Base-by-base conservation (phyloP, 352 stramenopile genomes). In the Peronospora farinosa region DNA sequence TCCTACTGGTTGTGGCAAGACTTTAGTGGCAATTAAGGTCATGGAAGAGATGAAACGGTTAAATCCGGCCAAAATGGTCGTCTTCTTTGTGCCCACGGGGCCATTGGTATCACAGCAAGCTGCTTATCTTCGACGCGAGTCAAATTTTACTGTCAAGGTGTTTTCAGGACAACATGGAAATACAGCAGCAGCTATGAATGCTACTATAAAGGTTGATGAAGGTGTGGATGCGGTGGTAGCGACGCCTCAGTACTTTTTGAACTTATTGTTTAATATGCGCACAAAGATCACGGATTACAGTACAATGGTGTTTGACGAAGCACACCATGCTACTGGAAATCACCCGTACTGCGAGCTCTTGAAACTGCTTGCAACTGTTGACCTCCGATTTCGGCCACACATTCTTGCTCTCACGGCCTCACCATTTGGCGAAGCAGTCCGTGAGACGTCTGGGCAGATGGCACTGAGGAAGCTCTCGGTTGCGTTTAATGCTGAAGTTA, bases 301-400 rank as follows among this genome's bases (percentile, higher is more conserved):
- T 39, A 54, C 78, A 32, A 69, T 92, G 65, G 71, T 92, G 12
- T 88, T 92, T 60, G 80, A 92, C 32, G 78, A 92, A 65, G 80
- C 80, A 3, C 80, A 92, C 40, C 80, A 92, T 38, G 78, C 74
- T 3, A 87, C 65, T 41, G 67, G 72, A 16, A 69, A 72, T 1
- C 66, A 87, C 45, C 76, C 80, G 0, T 89, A 89, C 43, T 71
- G 65, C 15, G 61, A 78, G 13, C 63, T 92, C 11, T 48, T 88
- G 27, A 60, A 71, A 49, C 55, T 58, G 21, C 19, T 92, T 1
- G 51, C 59, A 10, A 44, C 35, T 10, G 54, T 80, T 19, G 44
- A 63, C 12, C 7, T 47, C 0, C 43, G 54, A 12, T 17, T 16
- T 33, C 52, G 73, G 9, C 80, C 80, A 17, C 74, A 78, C 4